Base-by-base conservation (phyloP, 768 basidiomycete genomes). In the Porpolomopsis calyptriformis region DNA sequence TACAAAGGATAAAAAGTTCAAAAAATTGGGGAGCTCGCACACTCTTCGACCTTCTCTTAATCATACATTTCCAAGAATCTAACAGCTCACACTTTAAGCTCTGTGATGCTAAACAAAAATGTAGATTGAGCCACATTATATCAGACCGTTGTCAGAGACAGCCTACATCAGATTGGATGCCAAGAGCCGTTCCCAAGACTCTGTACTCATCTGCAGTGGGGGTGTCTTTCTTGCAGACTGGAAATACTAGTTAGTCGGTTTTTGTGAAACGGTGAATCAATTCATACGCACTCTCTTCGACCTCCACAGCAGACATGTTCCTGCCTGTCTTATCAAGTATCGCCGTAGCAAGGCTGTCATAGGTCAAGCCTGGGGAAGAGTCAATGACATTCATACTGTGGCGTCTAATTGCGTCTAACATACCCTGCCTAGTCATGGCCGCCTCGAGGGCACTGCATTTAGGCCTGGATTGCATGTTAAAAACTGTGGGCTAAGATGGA, bases 191-290 rank as follows among this genome's bases (percentile, higher is more conserved):
- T 0, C 76, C 72, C 47, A 83, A 64, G 20, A 57, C 57, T 27
- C 64, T 57, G 60, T 78, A 81, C 52, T 82, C 81, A 0, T 53
- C 48, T 6, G 60, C 49, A 7, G 72, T 73, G 11, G 80, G 70
- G 2, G 27, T 4, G 14, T 16, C 3, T 14, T 6, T 26, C 10
- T 18, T 16, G 29, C 29, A 31, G 29, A 19, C 24, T 43, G 42
- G 26, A 43, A 16, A 22, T 10, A 6, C 18, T 3, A 18, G 12
- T 11, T 12, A 12, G 18, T 34, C 4, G 18, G 33, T 18, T 11
- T 34, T 12, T 4, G 12, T 18, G 10, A 2, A 39, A 39, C 2
- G 37, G 37, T 39, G 20, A 22, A 20, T 19, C 16, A 22, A 43
- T 33, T 31, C 29, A 14, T 7, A 31, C 29, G 29, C 14, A 31